Evolutionary conservation across 495 filamentous ascomycete species (phyloP).

Genomic region (Penicillium diatomitis): DNA sequence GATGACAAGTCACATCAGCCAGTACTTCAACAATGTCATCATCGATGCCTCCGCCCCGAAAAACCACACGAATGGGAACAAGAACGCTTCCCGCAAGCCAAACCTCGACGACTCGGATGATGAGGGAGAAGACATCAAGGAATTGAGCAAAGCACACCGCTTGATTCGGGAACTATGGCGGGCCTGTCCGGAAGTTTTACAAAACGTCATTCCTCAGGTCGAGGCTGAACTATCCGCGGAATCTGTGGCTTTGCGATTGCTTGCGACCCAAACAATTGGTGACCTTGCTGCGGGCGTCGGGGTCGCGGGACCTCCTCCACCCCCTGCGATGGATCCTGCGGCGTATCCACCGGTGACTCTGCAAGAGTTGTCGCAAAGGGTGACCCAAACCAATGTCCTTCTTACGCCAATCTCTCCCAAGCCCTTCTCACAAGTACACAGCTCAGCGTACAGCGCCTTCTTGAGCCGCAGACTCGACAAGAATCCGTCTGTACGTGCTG

Average conservation of each 20-base stretch:
- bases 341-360: slow-evolving; percentile 70
- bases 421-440: slow-evolving; percentile 73
- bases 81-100: slow-evolving; percentile 35
- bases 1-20: slow-evolving; percentile 87
- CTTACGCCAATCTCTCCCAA: slow-evolving; percentile 72
- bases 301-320: slow-evolving; percentile 71
- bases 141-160: slow-evolving; percentile 79
- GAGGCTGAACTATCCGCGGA: slow-evolving; percentile 89
- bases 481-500: slow-evolving; percentile 64
- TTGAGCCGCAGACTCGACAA: slow-evolving; percentile 79
- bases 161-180: slow-evolving; percentile 91
- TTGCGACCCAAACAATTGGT: slow-evolving; percentile 88
- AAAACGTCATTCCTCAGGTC: slow-evolving; percentile 88
- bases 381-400: slow-evolving; percentile 53
- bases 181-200: slow-evolving; percentile 76
- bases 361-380: slow-evolving; percentile 42
- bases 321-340: slow-evolving; percentile 63
- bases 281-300: slow-evolving; percentile 90
- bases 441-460: slow-evolving; percentile 70
- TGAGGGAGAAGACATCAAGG: slow-evolving; percentile 76
- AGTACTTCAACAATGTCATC: slow-evolving; percentile 96
- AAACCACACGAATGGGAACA: slow-evolving; percentile 30
- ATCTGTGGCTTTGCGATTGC: slow-evolving; percentile 70
- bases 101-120: slow-evolving; percentile 66
- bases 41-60: slow-evolving; percentile 63